phyloP scores from a whole-genome alignment of 805 yeast genomes.

The Starmerella apicola region DNA sequence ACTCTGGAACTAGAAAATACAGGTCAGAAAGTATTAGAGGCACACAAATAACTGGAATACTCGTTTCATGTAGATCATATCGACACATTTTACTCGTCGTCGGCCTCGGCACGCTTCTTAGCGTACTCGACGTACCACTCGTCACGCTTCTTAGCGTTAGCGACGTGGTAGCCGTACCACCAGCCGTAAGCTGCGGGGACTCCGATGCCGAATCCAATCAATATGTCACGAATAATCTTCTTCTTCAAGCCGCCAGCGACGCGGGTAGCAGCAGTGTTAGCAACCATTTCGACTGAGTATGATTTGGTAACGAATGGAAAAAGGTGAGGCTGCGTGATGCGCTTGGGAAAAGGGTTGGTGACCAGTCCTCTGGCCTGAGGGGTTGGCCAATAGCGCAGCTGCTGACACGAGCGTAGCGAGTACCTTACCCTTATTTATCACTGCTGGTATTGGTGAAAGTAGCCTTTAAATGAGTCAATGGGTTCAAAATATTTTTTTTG shows the following conservation, averaged over 20 bases:
- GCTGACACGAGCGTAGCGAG: constrained; percentile 1
- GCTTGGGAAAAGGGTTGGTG: not conserved
- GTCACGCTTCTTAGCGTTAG: constrained; percentile 63
- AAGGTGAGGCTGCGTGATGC: not conserved
- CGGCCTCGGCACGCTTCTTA: constrained; percentile 40
- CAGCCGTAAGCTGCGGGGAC: constrained; percentile 54
- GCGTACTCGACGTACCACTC: constrained; percentile 70
- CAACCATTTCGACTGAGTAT: constrained; percentile 17
- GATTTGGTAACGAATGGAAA: not conserved
- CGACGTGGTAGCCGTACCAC: constrained; percentile 81
- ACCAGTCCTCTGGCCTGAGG: not conserved
- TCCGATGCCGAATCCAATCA: constrained; percentile 40
- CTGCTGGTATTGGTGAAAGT: too few species aligned
- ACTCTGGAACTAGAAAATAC: too few species aligned
- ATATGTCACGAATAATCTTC: constrained; percentile 67
- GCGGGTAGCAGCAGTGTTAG: constrained; percentile 23
- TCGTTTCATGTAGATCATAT: not conserved
- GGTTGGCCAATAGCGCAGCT: not conserved
- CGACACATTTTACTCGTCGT: constrained; percentile 3
- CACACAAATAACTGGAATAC: too few species aligned
- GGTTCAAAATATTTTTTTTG: too few species aligned
- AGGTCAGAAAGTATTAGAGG: too few species aligned
- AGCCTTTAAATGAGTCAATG: too few species aligned
- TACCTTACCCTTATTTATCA: too few species aligned
- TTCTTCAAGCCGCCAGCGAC: constrained; percentile 69